Evolutionary conservation across 2,329 filamentous ascomycete genomes (phyloP), one percentile per base, ranked within the genome.

Genomic region (Chaetomiaceae sp.): DNA sequence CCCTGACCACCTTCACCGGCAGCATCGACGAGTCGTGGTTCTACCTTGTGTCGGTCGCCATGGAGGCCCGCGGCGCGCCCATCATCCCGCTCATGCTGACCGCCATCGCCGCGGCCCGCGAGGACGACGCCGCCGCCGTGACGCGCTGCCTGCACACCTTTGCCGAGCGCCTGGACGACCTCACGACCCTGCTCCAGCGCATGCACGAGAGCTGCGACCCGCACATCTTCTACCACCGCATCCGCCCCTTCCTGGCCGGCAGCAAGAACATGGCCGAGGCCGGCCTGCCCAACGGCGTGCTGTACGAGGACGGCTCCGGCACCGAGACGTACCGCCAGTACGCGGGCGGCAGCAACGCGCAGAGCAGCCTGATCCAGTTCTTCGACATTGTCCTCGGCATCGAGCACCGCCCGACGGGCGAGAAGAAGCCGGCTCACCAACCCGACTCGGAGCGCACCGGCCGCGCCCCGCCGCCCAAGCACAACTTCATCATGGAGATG

Each of bases 21-120:
- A 91, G 91, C 7, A 77, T 95, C 51, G 94, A 99, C 67, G 94
- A 99, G 73, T 96, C 94, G 58, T 99, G 94, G 94, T 99, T 99
- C 68, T 99, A 97, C 68, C 79, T 99, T 12, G 84, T 97, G 48
- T 96, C 91, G 0, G 89, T 96, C 3, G 94, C 92, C 58, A 96
- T 99, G 59, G 94, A 99, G 72, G 91, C 91, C 51, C 86, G 90
- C 52, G 92, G 90, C 23, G 94, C 86, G 0, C 88, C 91, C 3
- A 88, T 91, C 54, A 85, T 99, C 49, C 85, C 91, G 0, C 74
- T 96, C 54, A 96, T 96, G 89, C 77, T 99, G 38, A 80, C 84
- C 37, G 94, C 94, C 43, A 91, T 99, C 53, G 77, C 82, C 48
- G 91, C 91, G 33, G 91, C 86, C 20, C 83, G 90, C 46, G 73